Percentiles rank a stretch among this genome's conserved stretches.
These are phyloP conservation scores for Aquanectria penicillioides DNA, from an alignment of 2,329 filamentous ascomycete genomes.

Conservation along the genomic window DNA sequence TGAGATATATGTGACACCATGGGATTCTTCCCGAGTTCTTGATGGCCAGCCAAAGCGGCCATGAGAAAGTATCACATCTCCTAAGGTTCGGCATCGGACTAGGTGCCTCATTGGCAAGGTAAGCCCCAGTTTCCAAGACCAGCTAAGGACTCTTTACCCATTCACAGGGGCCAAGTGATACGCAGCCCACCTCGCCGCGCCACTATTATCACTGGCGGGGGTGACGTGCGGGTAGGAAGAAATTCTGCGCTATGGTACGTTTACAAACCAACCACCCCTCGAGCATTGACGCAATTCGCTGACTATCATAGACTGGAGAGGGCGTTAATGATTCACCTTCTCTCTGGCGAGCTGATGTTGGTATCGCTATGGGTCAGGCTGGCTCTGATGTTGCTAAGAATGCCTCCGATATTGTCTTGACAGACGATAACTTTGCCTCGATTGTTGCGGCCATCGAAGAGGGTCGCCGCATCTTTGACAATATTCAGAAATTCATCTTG, in stretches of 20 bases:
- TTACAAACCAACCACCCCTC: neutral
- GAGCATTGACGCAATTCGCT: neutral
- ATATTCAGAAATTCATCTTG: slow-evolving; percentile 80
- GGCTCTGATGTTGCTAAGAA: slow-evolving; percentile 73
- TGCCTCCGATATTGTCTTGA: slow-evolving; percentile 74
- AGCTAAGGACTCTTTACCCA: slow-evolving; percentile 23
- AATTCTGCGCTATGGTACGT: slow-evolving; percentile 72
- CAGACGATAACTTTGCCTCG: slow-evolving; percentile 78
- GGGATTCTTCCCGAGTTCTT: slow-evolving; percentile 23
- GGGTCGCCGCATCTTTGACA: slow-evolving; percentile 77
- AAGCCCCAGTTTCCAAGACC: slow-evolving; percentile 25
- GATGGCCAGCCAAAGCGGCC: slow-evolving; percentile 3
- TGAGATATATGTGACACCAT: no score
- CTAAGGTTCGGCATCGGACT: slow-evolving; percentile 32
- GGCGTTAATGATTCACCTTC: slow-evolving; percentile 80
- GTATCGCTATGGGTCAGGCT: slow-evolving; percentile 73
- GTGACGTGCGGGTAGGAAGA: no score
- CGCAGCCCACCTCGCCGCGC: no score
- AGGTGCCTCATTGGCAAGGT: slow-evolving; percentile 26
- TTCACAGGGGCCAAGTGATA: slow-evolving; percentile 46
- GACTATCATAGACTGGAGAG: slow-evolving; percentile 65
- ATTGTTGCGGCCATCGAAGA: slow-evolving; percentile 78
- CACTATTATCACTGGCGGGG: no score
- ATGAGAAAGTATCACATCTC: slow-evolving; percentile 25
- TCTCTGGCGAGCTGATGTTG: slow-evolving; percentile 75